Evolutionary conservation across 352 stramenopile genomes (phyloP).

Genomic region (Pythium utonaiense): DNA sequence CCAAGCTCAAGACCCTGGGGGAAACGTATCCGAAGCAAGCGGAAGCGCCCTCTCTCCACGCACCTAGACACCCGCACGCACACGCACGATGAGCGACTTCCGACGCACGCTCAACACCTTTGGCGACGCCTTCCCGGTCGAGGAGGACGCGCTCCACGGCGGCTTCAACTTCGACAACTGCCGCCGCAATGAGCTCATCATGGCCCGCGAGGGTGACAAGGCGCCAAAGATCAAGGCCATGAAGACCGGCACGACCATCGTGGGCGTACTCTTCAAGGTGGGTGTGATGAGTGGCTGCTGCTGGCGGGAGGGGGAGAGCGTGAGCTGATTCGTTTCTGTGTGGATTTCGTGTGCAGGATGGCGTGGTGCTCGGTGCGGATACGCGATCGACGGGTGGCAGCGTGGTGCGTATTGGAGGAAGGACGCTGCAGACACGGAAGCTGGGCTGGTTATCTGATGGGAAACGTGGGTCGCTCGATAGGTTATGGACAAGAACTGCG

Average conservation of each 20-base stretch:
- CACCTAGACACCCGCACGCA: background rate
- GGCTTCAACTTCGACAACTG: conserved; percentile 94
- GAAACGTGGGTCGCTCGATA: conserved; percentile 3
- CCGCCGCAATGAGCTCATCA: conserved; percentile 89
- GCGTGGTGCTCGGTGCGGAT: conserved; percentile 96
- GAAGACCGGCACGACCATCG: conserved; percentile 98
- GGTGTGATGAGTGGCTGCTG: background rate
- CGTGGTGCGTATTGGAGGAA: conserved; percentile 49
- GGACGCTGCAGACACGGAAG: too few relatives aligned
- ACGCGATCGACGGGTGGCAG: conserved; percentile 95
- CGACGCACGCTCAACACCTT: conserved; percentile 79
- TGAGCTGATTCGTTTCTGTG: background rate
- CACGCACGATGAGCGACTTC: conserved; percentile 67
- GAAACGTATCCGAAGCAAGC: conserved; percentile 12
- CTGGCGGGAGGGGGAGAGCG: background rate
- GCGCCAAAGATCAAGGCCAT: conserved; percentile 65
- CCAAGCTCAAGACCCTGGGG: conserved; percentile 7
- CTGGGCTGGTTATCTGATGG: background rate
- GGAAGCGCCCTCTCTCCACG: conserved; percentile 1
- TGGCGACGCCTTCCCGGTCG: conserved; percentile 58
- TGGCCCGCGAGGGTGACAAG: conserved; percentile 41
- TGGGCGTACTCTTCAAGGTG: conserved; percentile 93
- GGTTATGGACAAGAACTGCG: conserved; percentile 99
- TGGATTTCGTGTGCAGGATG: conserved; percentile 47
- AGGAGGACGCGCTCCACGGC: conserved; percentile 48